A percentile compares a stretch with the other conserved stretches of the same genome.
Evolutionary conservation across 163 green algal species (phyloP).

Genomic region (Picocystis sp.): DNA sequence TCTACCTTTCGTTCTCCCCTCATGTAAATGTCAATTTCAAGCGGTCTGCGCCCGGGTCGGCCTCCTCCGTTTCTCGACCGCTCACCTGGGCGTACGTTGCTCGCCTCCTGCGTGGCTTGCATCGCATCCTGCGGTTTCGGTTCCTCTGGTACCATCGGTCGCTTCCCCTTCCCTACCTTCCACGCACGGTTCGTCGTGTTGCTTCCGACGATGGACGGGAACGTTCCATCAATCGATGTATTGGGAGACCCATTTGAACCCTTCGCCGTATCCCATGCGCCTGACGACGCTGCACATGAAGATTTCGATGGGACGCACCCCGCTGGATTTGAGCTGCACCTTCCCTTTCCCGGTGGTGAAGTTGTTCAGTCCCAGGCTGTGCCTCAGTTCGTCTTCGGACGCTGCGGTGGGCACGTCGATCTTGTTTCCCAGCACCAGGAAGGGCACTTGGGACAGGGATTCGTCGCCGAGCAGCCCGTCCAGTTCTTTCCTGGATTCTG

Average conservation of each 20-base stretch:
- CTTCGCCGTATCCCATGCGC: slow-evolving; percentile 92
- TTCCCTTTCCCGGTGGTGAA: slow-evolving; percentile 97
- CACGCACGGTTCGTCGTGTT: too few species aligned
- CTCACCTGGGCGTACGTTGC: too few species aligned
- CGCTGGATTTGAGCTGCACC: slow-evolving; percentile 60
- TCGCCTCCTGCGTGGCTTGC: too few species aligned
- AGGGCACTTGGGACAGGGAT: slow-evolving; percentile 71
- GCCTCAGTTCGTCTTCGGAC: slow-evolving; percentile 80
- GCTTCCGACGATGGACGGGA: too few species aligned
- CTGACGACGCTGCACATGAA: slow-evolving; percentile 90
- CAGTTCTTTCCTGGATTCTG: slow-evolving; percentile 74
- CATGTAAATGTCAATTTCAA: too few species aligned
- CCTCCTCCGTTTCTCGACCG: too few species aligned
- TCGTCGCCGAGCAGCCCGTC: slow-evolving; percentile 83
- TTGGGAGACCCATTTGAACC: slow-evolving; percentile 94
- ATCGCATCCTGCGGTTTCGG: too few species aligned
- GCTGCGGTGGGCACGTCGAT: slow-evolving; percentile 79
- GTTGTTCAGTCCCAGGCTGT: slow-evolving; percentile 72
- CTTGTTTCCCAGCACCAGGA: slow-evolving; percentile 98
- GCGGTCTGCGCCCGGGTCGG: too few species aligned
- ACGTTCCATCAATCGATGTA: slow-evolving; percentile 81
- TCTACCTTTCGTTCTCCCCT: too few species aligned
- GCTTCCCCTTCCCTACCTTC: too few species aligned
- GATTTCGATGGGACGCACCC: slow-evolving; percentile 85
- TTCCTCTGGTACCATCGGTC: too few species aligned